phyloP scores from a whole-genome alignment of 495 filamentous ascomycete genomes.

The Podospora bellae-mahoneyi region DNA sequence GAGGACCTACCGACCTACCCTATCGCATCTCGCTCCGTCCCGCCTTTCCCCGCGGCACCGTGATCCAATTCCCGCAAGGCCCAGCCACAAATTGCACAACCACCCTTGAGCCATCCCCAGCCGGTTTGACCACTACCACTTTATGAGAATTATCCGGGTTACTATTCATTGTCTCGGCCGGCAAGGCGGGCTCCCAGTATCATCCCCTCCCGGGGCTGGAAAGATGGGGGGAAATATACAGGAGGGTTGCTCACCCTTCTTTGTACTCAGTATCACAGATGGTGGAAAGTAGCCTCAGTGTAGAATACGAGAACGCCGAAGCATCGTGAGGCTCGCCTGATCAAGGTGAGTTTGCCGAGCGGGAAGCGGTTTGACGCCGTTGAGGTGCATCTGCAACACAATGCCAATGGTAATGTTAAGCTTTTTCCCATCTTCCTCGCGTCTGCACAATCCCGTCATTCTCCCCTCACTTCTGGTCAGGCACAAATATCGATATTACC shows the following conservation, averaged over 20 bases:
- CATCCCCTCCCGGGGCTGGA: not conserved
- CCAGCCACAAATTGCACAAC: not conserved
- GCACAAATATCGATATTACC: not conserved
- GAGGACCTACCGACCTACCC: not conserved
- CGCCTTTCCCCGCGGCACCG: too few species aligned
- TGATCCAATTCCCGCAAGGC: not conserved
- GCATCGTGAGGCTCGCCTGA: not conserved
- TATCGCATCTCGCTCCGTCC: not conserved
- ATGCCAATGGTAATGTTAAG: not conserved
- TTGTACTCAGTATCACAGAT: slow-evolving; percentile 1
- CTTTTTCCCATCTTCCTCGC: not conserved
- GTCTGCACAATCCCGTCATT: not conserved
- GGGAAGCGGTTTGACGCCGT: not conserved
- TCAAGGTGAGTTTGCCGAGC: not conserved
- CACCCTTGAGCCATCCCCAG: not conserved
- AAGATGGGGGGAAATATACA: not conserved
- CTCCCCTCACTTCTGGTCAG: too few species aligned
- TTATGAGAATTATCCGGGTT: not conserved
- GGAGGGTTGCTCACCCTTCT: not conserved
- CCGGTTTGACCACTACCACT: too few species aligned
- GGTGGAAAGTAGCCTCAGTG: not conserved
- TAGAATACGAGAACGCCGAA: not conserved
- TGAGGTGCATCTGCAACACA: not conserved
- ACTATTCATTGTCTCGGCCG: not conserved
- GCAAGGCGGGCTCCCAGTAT: not conserved